Conservation (phyloP, 2,329 filamentous ascomycete genomes). For the Arthrinium phaeospermum region DNA sequence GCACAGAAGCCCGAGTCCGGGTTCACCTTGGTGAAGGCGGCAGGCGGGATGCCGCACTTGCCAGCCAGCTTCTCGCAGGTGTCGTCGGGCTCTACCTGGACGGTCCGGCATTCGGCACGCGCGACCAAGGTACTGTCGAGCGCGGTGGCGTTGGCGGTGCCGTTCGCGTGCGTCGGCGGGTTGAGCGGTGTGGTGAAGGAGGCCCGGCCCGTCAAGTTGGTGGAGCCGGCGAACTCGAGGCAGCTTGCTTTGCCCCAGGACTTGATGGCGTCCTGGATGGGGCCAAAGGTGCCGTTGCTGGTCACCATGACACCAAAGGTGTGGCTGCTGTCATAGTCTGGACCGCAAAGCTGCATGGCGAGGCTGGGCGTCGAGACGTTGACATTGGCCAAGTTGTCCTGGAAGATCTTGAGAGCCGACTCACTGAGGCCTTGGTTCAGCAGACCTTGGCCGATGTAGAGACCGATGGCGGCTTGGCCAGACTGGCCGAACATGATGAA, state of each 20-base stretch:
- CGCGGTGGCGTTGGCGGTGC: not conserved
- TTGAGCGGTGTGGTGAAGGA: constrained; percentile 13
- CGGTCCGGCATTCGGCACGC: constrained; percentile 17
- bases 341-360: constrained; percentile 44
- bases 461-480: constrained; percentile 37
- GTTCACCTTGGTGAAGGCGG: constrained; percentile 36
- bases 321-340: constrained; percentile 37
- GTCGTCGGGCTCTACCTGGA: constrained; percentile 29
- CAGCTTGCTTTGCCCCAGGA: constrained; percentile 38
- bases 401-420: constrained; percentile 37
- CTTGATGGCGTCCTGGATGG: constrained; percentile 38
- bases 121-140: not conserved
- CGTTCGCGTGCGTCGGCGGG: not conserved
- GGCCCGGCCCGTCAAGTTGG: constrained; percentile 24
- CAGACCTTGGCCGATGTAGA: constrained; percentile 44
- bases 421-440: constrained; percentile 34
- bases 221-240: constrained; percentile 31
- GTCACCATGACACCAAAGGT: constrained; percentile 41
- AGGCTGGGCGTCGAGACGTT: constrained; percentile 35
- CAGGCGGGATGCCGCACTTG: constrained; percentile 32
- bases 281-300: constrained; percentile 39
- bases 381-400: constrained; percentile 32
- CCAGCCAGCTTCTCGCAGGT: constrained; percentile 32
- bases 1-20: constrained; percentile 36
- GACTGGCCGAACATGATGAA: constrained; percentile 39